Percentiles rank a stretch among this genome's conserved stretches.
Conservation (phyloP, 2,329 filamentous ascomycete genomes). For the Graphilbum sp. region DNA sequence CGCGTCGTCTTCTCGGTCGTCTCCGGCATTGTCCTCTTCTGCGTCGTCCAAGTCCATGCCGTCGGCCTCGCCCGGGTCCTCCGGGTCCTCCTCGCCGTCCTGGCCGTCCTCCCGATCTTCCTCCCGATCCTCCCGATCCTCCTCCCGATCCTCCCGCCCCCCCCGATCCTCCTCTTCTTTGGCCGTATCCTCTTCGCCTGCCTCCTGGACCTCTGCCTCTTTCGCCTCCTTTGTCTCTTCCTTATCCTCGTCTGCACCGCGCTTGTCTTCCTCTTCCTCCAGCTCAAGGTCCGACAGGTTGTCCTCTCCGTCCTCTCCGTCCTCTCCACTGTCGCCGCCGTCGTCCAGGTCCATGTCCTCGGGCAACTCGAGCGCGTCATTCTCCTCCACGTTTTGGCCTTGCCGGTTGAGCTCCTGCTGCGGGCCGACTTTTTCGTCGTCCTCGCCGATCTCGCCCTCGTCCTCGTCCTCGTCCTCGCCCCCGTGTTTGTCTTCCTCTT, state of each 20-base stretch:
- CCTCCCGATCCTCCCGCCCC: conserved; percentile 35
- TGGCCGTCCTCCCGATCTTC: conserved; percentile 17
- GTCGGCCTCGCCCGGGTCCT: conserved; percentile 18
- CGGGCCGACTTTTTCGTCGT: conserved; percentile 37
- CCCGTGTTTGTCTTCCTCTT: conserved; percentile 23
- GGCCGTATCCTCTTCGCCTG: conserved; percentile 20
- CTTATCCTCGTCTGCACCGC: conserved; percentile 28
- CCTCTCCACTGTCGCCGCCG: conserved; percentile 50
- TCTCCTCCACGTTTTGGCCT: conserved; percentile 64
- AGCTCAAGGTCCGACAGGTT: conserved; percentile 42
- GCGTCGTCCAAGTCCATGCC: conserved; percentile 44
- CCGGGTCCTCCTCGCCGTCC: conserved; percentile 12
- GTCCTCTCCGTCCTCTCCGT: conserved; percentile 38
- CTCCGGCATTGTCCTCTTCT: conserved; percentile 66
- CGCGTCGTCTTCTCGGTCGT: conserved; percentile 51
- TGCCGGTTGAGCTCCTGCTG: conserved; percentile 42
- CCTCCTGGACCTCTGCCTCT: conserved; percentile 29
- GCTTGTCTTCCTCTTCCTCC: conserved; percentile 24
- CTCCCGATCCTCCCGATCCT: conserved; percentile 3
- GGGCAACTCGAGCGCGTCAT: conserved; percentile 66
- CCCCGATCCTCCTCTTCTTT: conserved; percentile 23
- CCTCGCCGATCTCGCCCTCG: conserved; percentile 45
- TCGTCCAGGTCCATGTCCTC: conserved; percentile 74
- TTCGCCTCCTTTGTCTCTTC: conserved; percentile 27
- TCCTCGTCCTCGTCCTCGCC: conserved; percentile 31